Evolutionary conservation across 345 rosid species (phyloP).

Genomic region (Populus ilicifolia): DNA sequence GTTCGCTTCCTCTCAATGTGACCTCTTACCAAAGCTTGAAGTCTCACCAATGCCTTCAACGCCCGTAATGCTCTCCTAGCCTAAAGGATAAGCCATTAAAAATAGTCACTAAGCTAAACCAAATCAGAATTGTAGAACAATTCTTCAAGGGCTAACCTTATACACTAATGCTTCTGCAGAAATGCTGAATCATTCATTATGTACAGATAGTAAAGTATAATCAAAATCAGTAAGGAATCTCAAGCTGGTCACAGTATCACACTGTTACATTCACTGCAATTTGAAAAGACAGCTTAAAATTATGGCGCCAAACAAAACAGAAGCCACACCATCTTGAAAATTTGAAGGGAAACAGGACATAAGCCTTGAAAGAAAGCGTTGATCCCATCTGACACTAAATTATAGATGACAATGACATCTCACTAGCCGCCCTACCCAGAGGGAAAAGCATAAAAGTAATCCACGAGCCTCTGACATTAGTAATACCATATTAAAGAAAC

Average conservation of each 20-base stretch:
- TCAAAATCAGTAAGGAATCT: neutral
- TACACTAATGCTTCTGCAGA: neutral
- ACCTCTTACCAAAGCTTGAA: conserved; percentile 93
- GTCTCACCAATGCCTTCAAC: conserved; percentile 84
- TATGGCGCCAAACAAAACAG: conserved; percentile 28
- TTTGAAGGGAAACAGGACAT: neutral
- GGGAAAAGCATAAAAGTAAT: neutral
- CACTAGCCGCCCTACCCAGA: conserved; percentile 30
- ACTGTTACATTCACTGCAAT: neutral
- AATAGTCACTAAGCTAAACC: neutral
- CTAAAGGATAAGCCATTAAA: conserved; percentile 21
- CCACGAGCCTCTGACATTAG: conserved; percentile 8
- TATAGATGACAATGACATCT: conserved; percentile 40
- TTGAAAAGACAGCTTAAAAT: conserved; percentile 10
- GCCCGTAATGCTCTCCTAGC: conserved; percentile 94
- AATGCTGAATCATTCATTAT: neutral
- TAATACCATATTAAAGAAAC: conserved; percentile 10
- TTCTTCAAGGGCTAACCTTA: neutral
- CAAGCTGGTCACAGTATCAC: conserved; percentile 7
- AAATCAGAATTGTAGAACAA: neutral
- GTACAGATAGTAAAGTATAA: neutral
- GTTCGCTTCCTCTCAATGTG: conserved; percentile 75
- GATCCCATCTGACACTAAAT: conserved; percentile 16
- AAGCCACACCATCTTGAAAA: conserved; percentile 6
- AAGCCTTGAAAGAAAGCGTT: conserved; percentile 15